Evolutionary conservation across 2,329 filamentous ascomycete species (phyloP).

Genomic region (Venturia effusa): DNA sequence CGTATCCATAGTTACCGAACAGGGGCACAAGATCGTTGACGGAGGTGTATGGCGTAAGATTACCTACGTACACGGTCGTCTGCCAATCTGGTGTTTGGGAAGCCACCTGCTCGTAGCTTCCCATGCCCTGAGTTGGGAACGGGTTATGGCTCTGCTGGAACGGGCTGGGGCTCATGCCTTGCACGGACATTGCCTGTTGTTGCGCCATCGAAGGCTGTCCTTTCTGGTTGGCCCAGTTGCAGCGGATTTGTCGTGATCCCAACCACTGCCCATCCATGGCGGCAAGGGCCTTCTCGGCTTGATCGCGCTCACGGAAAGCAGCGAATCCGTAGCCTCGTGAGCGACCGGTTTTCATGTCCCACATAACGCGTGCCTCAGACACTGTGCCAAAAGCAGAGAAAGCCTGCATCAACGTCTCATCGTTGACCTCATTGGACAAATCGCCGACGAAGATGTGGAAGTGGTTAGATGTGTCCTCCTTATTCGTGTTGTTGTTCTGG

Average conservation of each 20-base stretch:
- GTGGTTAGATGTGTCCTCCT: conserved; percentile 95
- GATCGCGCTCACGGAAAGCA: conserved; percentile 84
- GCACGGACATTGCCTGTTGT: conserved; percentile 91
- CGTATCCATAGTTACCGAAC: conserved; percentile 97
- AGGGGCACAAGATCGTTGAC: conserved; percentile 94
- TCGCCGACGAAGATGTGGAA: conserved; percentile 99
- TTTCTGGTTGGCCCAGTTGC: conserved; percentile 99
- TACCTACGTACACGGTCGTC: conserved; percentile 96
- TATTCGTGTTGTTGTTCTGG: conserved; percentile 85
- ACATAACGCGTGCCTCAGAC: conserved; percentile 98
- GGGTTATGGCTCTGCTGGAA: conserved; percentile 78
- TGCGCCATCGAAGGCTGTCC: conserved; percentile 98
- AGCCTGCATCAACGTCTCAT: conserved; percentile 84
- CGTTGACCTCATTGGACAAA: conserved; percentile 96
- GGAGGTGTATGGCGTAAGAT: conserved; percentile 93
- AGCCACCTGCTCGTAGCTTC: conserved; percentile 95
- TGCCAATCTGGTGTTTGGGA: conserved; percentile 95
- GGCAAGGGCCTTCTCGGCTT: conserved; percentile 91
- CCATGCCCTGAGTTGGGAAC: conserved; percentile 91
- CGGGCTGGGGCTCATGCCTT: conserved; percentile 96
- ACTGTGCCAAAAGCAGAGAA: conserved; percentile 94
- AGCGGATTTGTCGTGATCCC: conserved; percentile 92
- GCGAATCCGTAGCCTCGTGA: conserved; percentile 97
- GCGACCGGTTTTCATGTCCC: conserved; percentile 99
- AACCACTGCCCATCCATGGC: conserved; percentile 99